phyloP scores from a whole-genome alignment of 148 eudicot species.

The Amaranthus hypochondriacus region DNA sequence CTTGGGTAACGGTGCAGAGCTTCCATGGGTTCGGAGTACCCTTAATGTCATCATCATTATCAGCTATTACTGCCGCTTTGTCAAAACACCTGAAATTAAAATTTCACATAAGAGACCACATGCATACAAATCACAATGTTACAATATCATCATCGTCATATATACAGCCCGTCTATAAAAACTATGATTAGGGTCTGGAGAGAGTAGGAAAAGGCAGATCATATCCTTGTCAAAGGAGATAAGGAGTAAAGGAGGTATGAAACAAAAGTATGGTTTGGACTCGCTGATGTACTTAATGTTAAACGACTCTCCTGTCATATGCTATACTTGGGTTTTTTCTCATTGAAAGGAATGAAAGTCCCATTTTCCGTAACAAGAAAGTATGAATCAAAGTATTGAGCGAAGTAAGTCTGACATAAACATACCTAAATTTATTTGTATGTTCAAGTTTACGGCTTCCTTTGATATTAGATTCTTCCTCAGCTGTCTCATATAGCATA shows the following conservation, averaged over 20 bases:
- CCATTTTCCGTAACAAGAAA: no score
- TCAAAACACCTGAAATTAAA: constrained; percentile 43
- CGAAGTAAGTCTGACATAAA: background rate
- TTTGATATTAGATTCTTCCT: constrained; percentile 28
- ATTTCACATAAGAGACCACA: background rate
- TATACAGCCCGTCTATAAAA: background rate
- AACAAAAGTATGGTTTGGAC: background rate
- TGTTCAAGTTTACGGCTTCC: constrained; percentile 59
- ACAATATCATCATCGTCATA: no score
- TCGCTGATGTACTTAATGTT: no score
- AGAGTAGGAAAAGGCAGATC: no score
- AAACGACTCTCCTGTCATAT: no score
- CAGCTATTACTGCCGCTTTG: constrained; percentile 50
- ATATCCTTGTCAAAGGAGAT: no score
- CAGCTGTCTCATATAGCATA: constrained; percentile 41
- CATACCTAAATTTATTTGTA: constrained; percentile 41
- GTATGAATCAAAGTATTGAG: no score
- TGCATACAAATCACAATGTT: background rate
- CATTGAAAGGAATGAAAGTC: no score
- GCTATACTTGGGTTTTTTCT: no score
- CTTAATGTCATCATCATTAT: constrained; percentile 32
- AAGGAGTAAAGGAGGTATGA: background rate
- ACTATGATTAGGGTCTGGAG: no score
- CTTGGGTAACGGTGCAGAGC: constrained; percentile 67
- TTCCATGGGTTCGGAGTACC: constrained; percentile 44